Base-by-base conservation (phyloP, 1,284 basidiomycete species). In the Boletus austroedulis region DNA sequence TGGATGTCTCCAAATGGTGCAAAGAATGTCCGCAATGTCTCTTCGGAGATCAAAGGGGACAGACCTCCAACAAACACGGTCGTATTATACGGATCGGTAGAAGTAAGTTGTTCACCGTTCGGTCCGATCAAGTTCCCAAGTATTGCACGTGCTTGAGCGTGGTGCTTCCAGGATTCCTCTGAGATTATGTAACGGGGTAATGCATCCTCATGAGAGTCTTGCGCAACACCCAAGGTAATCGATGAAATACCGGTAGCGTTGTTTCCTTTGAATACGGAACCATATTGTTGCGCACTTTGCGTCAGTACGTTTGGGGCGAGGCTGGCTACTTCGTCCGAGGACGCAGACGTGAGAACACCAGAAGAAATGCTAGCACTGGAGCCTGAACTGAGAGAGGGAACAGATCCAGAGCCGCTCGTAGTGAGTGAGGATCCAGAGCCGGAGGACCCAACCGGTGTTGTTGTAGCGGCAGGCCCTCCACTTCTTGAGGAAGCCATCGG, bases 21-120 rank as follows among this genome's bases (percentile, higher is more conserved):
- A 73, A 95, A 95, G 75, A 95, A 94, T 2, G 89, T 92, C 69
- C 89, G 80, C 64, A 95, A 75, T 3, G 92, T 94, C 52, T 94
- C 93, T 72, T 95, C 93, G 31, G 87, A 87, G 50, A 95, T 94
- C 61, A 93, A 75, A 24, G 90, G 90, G 9, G 89, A 91, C 54
- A 95, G 70, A 0, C 93, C 94, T 36, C 94, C 93, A 28, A 95
- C 93, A 64, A 95, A 95, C 2, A 95, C 92, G 6, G 94, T 95
- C 17, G 92, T 94, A 67, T 95, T 95, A 70, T 93, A 92, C 11
- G 92, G 92, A 67, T 95, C 93, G 11, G 88, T 89, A 29, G 88
- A 87, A 54, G 90, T 90, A 61, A 92, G 79, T 66, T 90, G 90
- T 72, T 91, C 90, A 46, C 89, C 90, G 63, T 91, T 90, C 0